phyloP scores from a whole-genome alignment of 306 rosid species.

The Cicer arietinum region DNA sequence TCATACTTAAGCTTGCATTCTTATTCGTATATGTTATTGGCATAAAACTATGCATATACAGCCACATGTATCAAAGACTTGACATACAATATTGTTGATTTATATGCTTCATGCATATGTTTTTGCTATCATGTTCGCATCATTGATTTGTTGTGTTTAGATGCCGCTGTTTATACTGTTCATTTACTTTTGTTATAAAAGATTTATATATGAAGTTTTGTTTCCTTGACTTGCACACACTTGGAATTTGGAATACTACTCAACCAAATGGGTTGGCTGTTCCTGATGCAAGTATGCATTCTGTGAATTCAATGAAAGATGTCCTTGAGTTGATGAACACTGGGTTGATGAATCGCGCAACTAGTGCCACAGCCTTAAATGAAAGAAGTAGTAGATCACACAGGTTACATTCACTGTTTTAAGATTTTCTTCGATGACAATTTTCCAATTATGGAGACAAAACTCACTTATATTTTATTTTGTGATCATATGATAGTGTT shows the following conservation, averaged over 20 bases:
- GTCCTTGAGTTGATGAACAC: constrained; percentile 84
- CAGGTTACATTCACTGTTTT: constrained; percentile 60
- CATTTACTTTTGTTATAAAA: constrained; percentile 27
- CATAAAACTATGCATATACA: constrained; percentile 2
- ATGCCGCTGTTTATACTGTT: neutral
- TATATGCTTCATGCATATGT: constrained; percentile 23
- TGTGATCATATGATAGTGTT: constrained; percentile 59
- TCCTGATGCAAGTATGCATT: constrained; percentile 96
- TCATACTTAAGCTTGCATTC: constrained; percentile 29
- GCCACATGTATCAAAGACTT: constrained; percentile 6
- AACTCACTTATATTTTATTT: constrained; percentile 35
- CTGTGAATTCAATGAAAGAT: constrained; percentile 79
- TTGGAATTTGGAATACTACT: constrained; percentile 97
- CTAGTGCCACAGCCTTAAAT: constrained; percentile 94
- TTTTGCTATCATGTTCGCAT: constrained; percentile 11
- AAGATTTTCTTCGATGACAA: constrained; percentile 22
- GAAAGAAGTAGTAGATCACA: constrained; percentile 99
- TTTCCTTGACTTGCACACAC: constrained; percentile 98
- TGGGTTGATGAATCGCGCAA: constrained; percentile 78
- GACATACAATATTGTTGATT: constrained; percentile 15
- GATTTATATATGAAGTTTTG: constrained; percentile 17
- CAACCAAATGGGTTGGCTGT: constrained; percentile 98
- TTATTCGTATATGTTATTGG: constrained; percentile 34
- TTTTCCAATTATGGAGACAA: constrained; percentile 22
- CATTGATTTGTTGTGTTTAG: neutral